These are phyloP conservation scores for Termitomyces sp. DNA, from an alignment of 768 basidiomycete genomes.

Conservation along the genomic window DNA sequence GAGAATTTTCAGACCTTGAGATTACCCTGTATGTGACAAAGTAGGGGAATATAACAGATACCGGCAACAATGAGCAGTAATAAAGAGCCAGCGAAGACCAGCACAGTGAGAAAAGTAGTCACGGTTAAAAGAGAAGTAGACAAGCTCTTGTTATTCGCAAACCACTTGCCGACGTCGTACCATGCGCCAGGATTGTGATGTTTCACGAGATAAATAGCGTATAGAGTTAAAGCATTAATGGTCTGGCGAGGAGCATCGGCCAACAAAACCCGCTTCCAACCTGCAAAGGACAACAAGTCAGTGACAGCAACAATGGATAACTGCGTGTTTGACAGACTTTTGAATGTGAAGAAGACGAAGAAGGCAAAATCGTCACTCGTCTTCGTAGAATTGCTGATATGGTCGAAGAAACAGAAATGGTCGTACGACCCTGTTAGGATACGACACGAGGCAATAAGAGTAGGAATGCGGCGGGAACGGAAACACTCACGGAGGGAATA, in stretches of 20 bases:
- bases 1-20: slow-evolving; percentile 59
- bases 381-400: slow-evolving; percentile 94
- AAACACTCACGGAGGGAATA: slow-evolving; percentile 82
- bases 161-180: slow-evolving; percentile 77
- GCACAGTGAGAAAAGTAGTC: slow-evolving; percentile 85
- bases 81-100: slow-evolving; percentile 82
- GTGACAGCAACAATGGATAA: neutral
- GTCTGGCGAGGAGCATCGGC: slow-evolving; percentile 97
- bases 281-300: slow-evolving; percentile 25
- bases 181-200: slow-evolving; percentile 39
- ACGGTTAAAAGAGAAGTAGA: slow-evolving; percentile 82
- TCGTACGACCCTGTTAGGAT: slow-evolving; percentile 74
- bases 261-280: slow-evolving; percentile 83
- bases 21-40: slow-evolving; percentile 95
- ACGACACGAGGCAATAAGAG: slow-evolving; percentile 7
- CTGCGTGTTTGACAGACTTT: slow-evolving; percentile 53
- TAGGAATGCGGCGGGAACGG: neutral
- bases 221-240: slow-evolving; percentile 96
- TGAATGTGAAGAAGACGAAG: slow-evolving; percentile 99
- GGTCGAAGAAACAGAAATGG: slow-evolving; percentile 97
- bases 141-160: slow-evolving; percentile 56
- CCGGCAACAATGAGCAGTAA: slow-evolving; percentile 79
- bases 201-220: slow-evolving; percentile 66
- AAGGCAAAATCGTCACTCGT: slow-evolving; percentile 97
- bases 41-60: slow-evolving; percentile 86